phyloP scores from a whole-genome alignment of 78 protist genomes.

The Ministeria vibrans region DNA sequence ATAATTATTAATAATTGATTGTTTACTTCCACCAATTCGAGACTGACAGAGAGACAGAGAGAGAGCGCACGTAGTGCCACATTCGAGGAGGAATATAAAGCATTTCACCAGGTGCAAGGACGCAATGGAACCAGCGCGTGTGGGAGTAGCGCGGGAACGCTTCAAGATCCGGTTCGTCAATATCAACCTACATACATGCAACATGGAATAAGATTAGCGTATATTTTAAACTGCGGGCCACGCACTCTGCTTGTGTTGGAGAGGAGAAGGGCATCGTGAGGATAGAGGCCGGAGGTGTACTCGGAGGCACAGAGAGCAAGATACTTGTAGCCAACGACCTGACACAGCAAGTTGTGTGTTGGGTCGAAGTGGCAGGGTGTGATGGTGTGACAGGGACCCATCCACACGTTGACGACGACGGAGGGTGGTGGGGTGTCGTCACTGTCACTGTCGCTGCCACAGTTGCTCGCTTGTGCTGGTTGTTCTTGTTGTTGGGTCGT shows the following conservation, averaged over 20 bases:
- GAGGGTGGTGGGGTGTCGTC: too few relatives aligned
- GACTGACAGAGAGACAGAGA: constrained; percentile 27
- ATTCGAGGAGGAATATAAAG: constrained; percentile 36
- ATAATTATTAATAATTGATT: too few relatives aligned
- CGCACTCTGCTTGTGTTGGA: neutral
- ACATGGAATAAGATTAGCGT: neutral
- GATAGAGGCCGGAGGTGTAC: constrained; percentile 19
- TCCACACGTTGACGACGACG: constrained; percentile 50
- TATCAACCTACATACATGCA: neutral
- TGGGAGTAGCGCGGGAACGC: neutral
- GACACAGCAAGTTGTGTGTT: constrained; percentile 43
- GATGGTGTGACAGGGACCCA: constrained; percentile 47
- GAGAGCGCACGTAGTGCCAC: constrained; percentile 44
- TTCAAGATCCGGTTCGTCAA: neutral
- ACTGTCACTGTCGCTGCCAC: too few relatives aligned
- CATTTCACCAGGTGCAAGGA: constrained; percentile 42
- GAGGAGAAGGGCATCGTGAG: neutral
- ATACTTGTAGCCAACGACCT: constrained; percentile 53
- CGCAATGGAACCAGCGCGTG: constrained; percentile 11
- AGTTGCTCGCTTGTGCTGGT: too few relatives aligned
- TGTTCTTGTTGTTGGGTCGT: too few relatives aligned
- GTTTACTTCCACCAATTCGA: too few relatives aligned
- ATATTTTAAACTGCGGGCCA: neutral
- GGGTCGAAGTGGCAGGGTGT: constrained; percentile 51
- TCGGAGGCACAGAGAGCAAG: constrained; percentile 23